These are phyloP conservation scores for Aureobasidium leucospermi DNA, from an alignment of 2,329 filamentous ascomycete genomes.

Conservation along the genomic window DNA sequence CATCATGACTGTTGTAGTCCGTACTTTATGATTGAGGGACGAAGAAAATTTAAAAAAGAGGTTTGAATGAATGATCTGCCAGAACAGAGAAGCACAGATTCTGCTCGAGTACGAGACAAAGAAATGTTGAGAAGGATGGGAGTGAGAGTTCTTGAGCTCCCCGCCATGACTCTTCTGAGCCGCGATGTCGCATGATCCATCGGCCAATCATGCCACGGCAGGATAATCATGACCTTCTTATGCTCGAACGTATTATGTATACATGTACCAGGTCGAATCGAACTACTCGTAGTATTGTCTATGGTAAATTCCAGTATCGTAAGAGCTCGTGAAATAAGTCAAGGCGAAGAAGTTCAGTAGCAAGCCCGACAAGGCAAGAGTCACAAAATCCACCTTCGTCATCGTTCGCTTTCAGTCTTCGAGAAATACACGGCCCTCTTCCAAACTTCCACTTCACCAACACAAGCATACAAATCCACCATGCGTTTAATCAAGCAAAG, in stretches of 20 bases:
- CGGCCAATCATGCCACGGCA: neutral
- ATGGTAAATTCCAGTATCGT: too few relatives aligned
- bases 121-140: slow-evolving; percentile 3
- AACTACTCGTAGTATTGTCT: too few relatives aligned
- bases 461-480: slow-evolving; percentile 11
- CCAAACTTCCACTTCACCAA: neutral
- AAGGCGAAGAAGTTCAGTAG: neutral
- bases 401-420: neutral
- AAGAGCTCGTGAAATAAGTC: neutral
- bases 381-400: slow-evolving; percentile 9
- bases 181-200: neutral
- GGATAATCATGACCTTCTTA: neutral
- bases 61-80: neutral
- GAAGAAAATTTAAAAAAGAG: neutral
- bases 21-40: slow-evolving; percentile 15
- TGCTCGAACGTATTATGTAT: neutral
- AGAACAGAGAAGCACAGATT: neutral
- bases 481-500: slow-evolving; percentile 63
- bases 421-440: neutral
- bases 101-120: neutral
- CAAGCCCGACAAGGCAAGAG: neutral
- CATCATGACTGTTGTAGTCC: slow-evolving; percentile 18
- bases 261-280: too few relatives aligned
- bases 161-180: slow-evolving; percentile 4
- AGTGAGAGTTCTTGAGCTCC: neutral